Evolutionary conservation across 371 early-diverging fungal genomes (phyloP), one percentile per base, ranked within the genome.

Genomic region (Mortierella sp.): DNA sequence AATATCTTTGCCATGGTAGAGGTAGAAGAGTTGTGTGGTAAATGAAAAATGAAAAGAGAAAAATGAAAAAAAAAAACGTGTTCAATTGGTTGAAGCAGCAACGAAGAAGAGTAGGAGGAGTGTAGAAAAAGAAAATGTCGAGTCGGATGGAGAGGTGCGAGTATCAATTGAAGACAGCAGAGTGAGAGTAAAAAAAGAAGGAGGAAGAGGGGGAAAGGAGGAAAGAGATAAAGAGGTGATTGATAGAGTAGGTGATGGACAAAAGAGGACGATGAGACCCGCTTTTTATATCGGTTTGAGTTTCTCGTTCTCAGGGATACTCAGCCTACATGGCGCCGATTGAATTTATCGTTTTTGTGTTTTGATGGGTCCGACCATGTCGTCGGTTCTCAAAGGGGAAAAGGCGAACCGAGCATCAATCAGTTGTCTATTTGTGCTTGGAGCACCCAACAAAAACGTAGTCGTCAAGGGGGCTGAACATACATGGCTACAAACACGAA

Each of bases 1-100:
- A 66, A 66, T 13, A 66, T 66, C 66, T 44, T 66, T 45, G 66
- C 26, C 66, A 66, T 68, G 39, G 4, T 19, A 0, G 10, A 14
- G 26, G 40, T 41, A 26, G 13, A 26, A 4, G 52, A 22, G 29
- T 7, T 48, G 29, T 48, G 29, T 41, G 11, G 11, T 19, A 44
- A 7, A 22, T 19, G 47, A 48, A 48, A 9, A 22, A 9, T 6
- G n/a, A 19, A 48, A n/a, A n/a, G n/a, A 48, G 9, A n/a, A 48
- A 19, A 48, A 47, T 14, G 22, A 47, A 22, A 16, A 47, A 22
- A 47, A 22, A 47, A 22, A 47, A n/a, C n/a, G n/a, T n/a, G n/a
- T n/a, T n/a, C n/a, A n/a, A n/a, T n/a, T n/a, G n/a, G n/a, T n/a
- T n/a, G n/a, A n/a, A n/a, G n/a, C n/a, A n/a, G n/a, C n/a, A n/a